These are phyloP conservation scores for Pseudomonodictys pantanalensis DNA, from an alignment of 495 filamentous ascomycete species.

Conservation along the genomic window DNA sequence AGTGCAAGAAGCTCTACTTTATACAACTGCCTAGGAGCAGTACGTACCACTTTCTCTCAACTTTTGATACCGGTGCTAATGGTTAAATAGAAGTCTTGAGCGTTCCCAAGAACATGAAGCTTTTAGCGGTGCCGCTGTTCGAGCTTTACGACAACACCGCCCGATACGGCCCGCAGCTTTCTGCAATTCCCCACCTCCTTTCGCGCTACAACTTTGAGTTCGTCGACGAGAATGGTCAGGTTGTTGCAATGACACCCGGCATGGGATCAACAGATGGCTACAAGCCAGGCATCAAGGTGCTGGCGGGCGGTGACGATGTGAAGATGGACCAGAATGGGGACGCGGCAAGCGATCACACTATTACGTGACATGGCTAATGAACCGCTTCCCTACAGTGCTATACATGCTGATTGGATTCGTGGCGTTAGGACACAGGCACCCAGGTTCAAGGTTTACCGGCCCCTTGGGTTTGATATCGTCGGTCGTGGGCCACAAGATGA, in stretches of 20 bases:
- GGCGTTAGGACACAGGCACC: background rate
- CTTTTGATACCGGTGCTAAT: conserved; percentile 4
- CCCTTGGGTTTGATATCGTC: too few relatives aligned
- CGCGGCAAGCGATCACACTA: conserved; percentile 23
- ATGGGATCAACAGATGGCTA: conserved; percentile 53
- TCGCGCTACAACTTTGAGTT: conserved; percentile 97
- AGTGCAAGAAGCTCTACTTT: conserved; percentile 98
- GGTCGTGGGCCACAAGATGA: too few relatives aligned
- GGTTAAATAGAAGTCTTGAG: conserved; percentile 74
- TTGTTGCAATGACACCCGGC: conserved; percentile 83
- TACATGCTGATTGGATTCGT: background rate
- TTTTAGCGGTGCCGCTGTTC: conserved; percentile 92
- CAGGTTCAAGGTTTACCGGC: too few relatives aligned
- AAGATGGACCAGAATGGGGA: conserved; percentile 43
- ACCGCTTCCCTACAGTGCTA: background rate
- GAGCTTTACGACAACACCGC: conserved; percentile 97
- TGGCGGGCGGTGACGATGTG: conserved; percentile 67
- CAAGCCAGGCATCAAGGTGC: conserved; percentile 62
- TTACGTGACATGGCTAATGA: conserved; percentile 7
- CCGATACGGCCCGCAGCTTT: conserved; percentile 91
- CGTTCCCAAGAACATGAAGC: conserved; percentile 99
- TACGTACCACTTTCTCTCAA: conserved; percentile 47
- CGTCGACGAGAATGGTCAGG: conserved; percentile 89
- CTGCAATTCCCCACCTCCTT: conserved; percentile 89
- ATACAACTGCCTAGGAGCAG: conserved; percentile 90